These are phyloP conservation scores for Ceratobasidium sp. DNA, from an alignment of 1,284 basidiomycete genomes.

Conservation along the genomic window DNA sequence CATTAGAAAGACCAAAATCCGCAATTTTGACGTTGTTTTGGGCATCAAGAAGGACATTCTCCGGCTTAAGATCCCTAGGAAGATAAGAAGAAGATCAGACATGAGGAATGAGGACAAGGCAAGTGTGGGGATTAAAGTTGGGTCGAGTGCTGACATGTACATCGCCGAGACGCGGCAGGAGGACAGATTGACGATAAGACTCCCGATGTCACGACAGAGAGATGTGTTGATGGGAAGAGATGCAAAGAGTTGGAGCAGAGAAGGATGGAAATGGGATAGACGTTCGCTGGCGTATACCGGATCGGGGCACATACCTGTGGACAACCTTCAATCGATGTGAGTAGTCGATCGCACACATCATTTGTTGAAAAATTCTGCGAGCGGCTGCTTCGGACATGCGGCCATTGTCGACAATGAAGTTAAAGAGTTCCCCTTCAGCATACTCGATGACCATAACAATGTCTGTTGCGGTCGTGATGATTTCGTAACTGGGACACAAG, in stretches of 20 bases:
- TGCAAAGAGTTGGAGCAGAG: slow-evolving; percentile 21
- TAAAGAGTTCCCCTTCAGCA: slow-evolving; percentile 92
- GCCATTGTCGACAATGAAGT: slow-evolving; percentile 92
- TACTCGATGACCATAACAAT: slow-evolving; percentile 97
- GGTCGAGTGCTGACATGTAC: neutral
- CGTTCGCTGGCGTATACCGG: neutral
- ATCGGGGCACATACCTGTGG: slow-evolving; percentile 61
- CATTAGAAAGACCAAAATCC: slow-evolving; percentile 93
- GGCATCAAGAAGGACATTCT: slow-evolving; percentile 77
- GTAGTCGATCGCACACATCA: slow-evolving; percentile 95
- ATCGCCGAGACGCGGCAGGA: neutral
- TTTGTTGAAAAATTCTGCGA: slow-evolving; percentile 93
- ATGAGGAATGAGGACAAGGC: slow-evolving; percentile 1
- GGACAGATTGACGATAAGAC: too few species aligned
- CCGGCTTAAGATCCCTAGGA: slow-evolving; percentile 88
- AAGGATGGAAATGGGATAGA: slow-evolving; percentile 11
- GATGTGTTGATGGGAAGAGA: neutral
- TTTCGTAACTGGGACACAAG: slow-evolving; percentile 78
- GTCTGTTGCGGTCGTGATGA: slow-evolving; percentile 91
- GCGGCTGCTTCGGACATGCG: slow-evolving; percentile 87
- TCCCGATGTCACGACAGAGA: too few species aligned
- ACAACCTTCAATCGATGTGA: slow-evolving; percentile 95
- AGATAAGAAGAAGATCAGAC: slow-evolving; percentile 30
- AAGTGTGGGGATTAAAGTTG: slow-evolving; percentile 35
- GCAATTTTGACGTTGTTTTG: slow-evolving; percentile 85